phyloP scores from a whole-genome alignment of 2,329 filamentous ascomycete species.

The Myriosclerotinia duriaeana region DNA sequence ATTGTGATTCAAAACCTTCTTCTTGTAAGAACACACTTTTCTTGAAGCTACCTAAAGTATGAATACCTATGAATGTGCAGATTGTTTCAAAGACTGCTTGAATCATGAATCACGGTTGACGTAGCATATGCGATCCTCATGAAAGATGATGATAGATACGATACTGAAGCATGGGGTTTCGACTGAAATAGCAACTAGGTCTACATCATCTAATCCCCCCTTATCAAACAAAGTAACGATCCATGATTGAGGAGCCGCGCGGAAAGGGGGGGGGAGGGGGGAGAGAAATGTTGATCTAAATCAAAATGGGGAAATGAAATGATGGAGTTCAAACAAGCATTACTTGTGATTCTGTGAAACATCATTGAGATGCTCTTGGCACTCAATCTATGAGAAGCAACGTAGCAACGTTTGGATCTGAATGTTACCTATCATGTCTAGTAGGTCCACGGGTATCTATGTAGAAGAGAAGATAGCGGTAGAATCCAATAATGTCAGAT shows the following conservation, averaged over 20 bases:
- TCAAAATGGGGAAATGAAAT: not conserved
- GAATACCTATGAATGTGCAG: not conserved
- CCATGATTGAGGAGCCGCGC: slow-evolving; percentile 2
- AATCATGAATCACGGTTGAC: no score
- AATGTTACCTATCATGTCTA: not conserved
- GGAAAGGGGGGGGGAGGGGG: slow-evolving; percentile 2
- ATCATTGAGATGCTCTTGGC: not conserved
- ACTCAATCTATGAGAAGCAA: slow-evolving; percentile 6
- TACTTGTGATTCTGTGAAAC: not conserved
- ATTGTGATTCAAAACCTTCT: not conserved
- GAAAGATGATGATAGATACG: not conserved
- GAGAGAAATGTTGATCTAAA: not conserved
- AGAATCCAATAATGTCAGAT: not conserved
- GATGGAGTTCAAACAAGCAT: slow-evolving; percentile 13
- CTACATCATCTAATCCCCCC: slow-evolving; percentile 5
- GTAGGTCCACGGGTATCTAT: no score
- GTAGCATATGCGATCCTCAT: not conserved
- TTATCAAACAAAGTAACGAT: not conserved
- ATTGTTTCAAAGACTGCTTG: not conserved
- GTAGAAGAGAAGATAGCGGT: not conserved
- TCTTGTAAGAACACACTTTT: not conserved
- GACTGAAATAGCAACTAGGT: not conserved
- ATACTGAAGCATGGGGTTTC: not conserved
- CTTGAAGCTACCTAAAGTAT: not conserved
- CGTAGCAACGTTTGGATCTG: no score